Evolutionary conservation across 2,329 filamentous ascomycete genomes (phyloP).

Genomic region (Zymoseptoria crescenta): DNA sequence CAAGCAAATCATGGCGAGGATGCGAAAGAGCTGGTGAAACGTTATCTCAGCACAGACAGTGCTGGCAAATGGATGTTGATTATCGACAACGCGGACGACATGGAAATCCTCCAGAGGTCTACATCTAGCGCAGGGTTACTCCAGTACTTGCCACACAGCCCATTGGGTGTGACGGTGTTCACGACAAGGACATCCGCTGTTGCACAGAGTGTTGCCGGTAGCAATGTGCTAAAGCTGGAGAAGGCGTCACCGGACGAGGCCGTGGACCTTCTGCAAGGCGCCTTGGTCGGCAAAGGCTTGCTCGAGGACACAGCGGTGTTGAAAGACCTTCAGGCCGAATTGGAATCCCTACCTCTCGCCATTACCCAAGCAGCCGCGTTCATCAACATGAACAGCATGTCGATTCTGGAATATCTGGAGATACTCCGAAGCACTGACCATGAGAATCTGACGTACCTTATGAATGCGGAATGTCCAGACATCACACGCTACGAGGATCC

Average conservation of each 20-base stretch:
- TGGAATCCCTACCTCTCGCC: slow-evolving; percentile 18
- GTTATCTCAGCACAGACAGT: slow-evolving; percentile 14
- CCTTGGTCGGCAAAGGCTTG: slow-evolving; percentile 5
- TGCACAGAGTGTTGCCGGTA: background rate
- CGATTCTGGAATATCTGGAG: slow-evolving; percentile 12
- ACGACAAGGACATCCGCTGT: background rate
- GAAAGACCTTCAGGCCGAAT: slow-evolving; percentile 9
- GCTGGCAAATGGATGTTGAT: slow-evolving; percentile 18
- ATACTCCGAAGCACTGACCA: slow-evolving; percentile 9
- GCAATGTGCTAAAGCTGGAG: background rate
- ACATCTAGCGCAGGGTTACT: slow-evolving; percentile 7
- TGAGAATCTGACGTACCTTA: slow-evolving; percentile 6
- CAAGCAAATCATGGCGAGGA: slow-evolving; percentile 12
- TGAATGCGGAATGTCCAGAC: slow-evolving; percentile 14
- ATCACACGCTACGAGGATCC: slow-evolving; percentile 7
- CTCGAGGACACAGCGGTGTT: background rate
- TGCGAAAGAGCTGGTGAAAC: slow-evolving; percentile 20
- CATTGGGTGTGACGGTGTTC: slow-evolving; percentile 14
- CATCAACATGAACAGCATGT: slow-evolving; percentile 15
- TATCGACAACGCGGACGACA: slow-evolving; percentile 21
- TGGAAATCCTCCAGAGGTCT: slow-evolving; percentile 2
- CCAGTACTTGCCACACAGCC: slow-evolving; percentile 12
- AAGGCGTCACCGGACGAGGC: slow-evolving; percentile 6
- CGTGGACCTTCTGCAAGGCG: slow-evolving; percentile 8
- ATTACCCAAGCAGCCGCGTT: slow-evolving; percentile 21